Conservation (phyloP, 192 early-diverging fungal species). For the Rhizophagus clarus region DNA sequence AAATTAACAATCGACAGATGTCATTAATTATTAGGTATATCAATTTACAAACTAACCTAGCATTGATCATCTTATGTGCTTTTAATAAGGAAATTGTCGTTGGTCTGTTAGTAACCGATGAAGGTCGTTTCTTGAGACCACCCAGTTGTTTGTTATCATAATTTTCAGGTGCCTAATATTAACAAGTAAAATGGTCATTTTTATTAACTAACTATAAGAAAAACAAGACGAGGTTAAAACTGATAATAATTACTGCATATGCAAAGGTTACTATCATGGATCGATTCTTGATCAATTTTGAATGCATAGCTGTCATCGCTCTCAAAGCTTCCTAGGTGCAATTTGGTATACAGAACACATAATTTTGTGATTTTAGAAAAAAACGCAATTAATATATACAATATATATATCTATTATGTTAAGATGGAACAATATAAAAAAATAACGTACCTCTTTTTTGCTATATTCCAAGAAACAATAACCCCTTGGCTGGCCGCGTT, state of each 20-base stretch:
- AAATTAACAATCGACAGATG: no score
- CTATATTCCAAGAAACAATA: slow-evolving; percentile 73
- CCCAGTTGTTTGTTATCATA: slow-evolving; percentile 39
- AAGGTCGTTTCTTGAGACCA: slow-evolving; percentile 36
- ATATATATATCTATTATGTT: background rate
- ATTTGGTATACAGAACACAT: slow-evolving; percentile 9
- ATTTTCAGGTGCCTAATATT: slow-evolving; percentile 42
- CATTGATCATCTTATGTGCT: slow-evolving; percentile 50
- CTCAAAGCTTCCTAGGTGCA: slow-evolving; percentile 47
- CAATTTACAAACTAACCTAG: slow-evolving; percentile 34
- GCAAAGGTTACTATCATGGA: slow-evolving; percentile 65
- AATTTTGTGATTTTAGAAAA: background rate
- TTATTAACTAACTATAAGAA: background rate
- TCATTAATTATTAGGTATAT: background rate
- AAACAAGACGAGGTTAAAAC: background rate
- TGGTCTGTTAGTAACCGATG: slow-evolving; percentile 42
- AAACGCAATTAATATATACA: background rate
- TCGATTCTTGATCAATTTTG: slow-evolving; percentile 53
- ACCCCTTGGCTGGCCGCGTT: slow-evolving; percentile 65
- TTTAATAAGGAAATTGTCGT: slow-evolving; percentile 49
- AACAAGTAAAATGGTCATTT: background rate
- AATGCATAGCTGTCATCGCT: slow-evolving; percentile 60
- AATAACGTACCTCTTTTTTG: slow-evolving; percentile 42
- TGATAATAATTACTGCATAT: slow-evolving; percentile 44
- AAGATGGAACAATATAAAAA: background rate